These are phyloP conservation scores for Penicillium nordicum DNA, from an alignment of 2,329 filamentous ascomycete species.

Conservation along the genomic window DNA sequence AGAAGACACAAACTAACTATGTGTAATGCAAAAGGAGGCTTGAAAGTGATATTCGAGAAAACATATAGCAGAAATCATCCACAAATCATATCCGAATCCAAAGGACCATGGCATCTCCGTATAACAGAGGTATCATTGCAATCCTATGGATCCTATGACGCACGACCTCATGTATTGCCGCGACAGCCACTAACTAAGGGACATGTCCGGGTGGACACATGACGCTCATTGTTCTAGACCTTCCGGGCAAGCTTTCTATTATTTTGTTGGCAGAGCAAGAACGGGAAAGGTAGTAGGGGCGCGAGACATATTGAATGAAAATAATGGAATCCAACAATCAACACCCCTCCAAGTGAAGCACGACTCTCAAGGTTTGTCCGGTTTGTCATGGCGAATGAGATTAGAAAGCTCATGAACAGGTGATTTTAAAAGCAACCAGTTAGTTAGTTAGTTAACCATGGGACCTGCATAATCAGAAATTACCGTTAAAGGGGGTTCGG, in stretches of 20 bases:
- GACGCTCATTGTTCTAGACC: not conserved
- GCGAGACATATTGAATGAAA: not conserved
- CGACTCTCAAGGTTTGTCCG: not conserved
- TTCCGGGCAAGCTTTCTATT: not conserved
- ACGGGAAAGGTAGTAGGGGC: not conserved
- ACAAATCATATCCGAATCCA: not conserved
- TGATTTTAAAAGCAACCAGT: not conserved
- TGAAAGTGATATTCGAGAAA: no score
- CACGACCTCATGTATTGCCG: not conserved
- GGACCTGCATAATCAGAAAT: not conserved
- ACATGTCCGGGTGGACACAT: not conserved
- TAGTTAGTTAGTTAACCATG: no score
- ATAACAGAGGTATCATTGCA: not conserved
- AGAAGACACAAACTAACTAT: not conserved
- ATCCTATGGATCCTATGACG: not conserved
- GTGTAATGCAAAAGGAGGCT: no score
- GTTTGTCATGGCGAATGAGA: not conserved
- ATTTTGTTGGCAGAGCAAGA: not conserved
- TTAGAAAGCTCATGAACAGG: not conserved
- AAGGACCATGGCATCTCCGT: not conserved
- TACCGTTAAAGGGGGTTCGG: not conserved
- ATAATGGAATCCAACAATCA: not conserved
- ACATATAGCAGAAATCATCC: not conserved
- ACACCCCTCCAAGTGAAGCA: not conserved
- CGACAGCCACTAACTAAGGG: not conserved